These are phyloP conservation scores for Penicillium sp. DNA, from an alignment of 2,329 filamentous ascomycete genomes.

Conservation along the genomic window DNA sequence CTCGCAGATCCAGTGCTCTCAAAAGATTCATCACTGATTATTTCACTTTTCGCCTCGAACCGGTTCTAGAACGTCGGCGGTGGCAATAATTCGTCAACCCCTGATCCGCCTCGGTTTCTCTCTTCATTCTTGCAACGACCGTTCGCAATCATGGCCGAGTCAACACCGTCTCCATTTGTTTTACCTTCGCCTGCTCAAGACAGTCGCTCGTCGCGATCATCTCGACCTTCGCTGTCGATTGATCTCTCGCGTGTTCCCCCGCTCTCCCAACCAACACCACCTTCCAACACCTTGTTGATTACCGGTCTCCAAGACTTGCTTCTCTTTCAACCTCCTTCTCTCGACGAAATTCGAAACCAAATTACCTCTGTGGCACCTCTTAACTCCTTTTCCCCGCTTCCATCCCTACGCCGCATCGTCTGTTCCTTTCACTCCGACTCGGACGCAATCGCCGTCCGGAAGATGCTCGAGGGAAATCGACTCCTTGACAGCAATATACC, in stretches of 20 bases:
- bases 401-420: conserved; percentile 47
- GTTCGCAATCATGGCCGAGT: conserved; percentile 17
- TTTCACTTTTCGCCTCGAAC: too few species aligned
- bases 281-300: conserved; percentile 48
- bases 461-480: conserved; percentile 38
- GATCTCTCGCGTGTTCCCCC: conserved; percentile 44
- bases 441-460: conserved; percentile 41
- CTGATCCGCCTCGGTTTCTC: conserved; percentile 2
- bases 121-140: conserved; percentile 1
- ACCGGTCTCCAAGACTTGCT: conserved; percentile 44
- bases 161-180: conserved; percentile 20
- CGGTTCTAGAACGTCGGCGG: too few species aligned
- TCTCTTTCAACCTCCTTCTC: conserved; percentile 44
- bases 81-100: not conserved
- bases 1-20: too few species aligned
- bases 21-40: too few species aligned
- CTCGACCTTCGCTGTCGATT: conserved; percentile 39
- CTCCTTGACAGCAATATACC: conserved; percentile 32
- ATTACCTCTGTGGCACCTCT: conserved; percentile 40
- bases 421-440: conserved; percentile 43
- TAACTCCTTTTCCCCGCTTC: conserved; percentile 49
- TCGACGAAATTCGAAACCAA: conserved; percentile 40
- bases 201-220: conserved; percentile 21
- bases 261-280: conserved; percentile 42
- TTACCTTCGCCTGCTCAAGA: conserved; percentile 23